Conservation (phyloP, 1,284 basidiomycete species). For the Veloboletus limbatus region DNA sequence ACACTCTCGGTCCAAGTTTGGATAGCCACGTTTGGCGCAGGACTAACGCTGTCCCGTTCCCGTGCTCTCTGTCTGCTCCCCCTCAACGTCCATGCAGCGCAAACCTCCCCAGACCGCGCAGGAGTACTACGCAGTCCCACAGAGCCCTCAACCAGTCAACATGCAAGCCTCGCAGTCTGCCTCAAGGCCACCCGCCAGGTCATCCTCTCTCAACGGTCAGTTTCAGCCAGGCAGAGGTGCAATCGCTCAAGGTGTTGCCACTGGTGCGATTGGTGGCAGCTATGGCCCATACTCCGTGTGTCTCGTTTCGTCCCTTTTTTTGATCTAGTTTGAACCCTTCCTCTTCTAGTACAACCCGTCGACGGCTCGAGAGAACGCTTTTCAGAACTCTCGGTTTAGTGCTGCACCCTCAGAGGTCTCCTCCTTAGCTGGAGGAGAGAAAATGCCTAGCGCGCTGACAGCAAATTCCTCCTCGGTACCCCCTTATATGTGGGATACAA, state of each 20-base stretch:
- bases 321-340: conserved; percentile 3
- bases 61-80: conserved; percentile 5
- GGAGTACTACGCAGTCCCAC: conserved; percentile 49
- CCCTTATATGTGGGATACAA: conserved; percentile 66
- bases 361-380: conserved; percentile 39
- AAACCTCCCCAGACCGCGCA: conserved; percentile 29
- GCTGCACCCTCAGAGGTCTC: conserved; percentile 57
- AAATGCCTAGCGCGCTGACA: conserved; percentile 27
- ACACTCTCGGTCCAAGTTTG: conserved; percentile 19
- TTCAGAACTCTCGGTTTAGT: conserved; percentile 58
- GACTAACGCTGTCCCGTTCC: conserved; percentile 9
- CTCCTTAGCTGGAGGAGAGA: conserved; percentile 42
- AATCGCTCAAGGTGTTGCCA: conserved; percentile 68
- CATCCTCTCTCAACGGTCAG: conserved; percentile 31
- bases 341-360: conserved; percentile 55
- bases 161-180: conserved; percentile 33
- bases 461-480: conserved; percentile 48
- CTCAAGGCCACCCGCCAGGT: conserved; percentile 29
- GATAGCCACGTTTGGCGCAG: conserved; percentile 25
- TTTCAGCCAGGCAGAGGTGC: conserved; percentile 46
- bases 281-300: conserved; percentile 81
- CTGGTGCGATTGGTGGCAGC: conserved; percentile 65
- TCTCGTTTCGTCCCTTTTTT: conserved; percentile 13
- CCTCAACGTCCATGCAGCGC: conserved; percentile 34
- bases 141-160: conserved; percentile 40